Conservation (phyloP, 2,329 filamentous ascomycete species). For the Cyanodermella asteris region DNA sequence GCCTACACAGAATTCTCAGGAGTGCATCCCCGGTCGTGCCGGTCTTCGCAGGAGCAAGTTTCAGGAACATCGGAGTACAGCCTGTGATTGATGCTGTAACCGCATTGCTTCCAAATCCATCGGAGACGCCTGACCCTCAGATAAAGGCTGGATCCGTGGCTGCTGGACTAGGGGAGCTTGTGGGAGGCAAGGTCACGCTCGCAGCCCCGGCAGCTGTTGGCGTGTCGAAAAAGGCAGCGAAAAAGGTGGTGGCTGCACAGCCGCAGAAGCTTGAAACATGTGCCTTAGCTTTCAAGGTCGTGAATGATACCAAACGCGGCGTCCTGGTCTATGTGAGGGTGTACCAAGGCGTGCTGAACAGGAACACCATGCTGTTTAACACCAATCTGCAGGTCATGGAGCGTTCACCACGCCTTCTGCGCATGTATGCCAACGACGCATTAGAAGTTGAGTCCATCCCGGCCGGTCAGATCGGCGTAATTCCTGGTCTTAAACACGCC, state of each 20-base stretch:
- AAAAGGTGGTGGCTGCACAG: slow-evolving; percentile 18
- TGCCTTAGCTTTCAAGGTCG: slow-evolving; percentile 74
- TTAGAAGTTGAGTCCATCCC: slow-evolving; percentile 62
- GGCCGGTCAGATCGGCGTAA: slow-evolving; percentile 81
- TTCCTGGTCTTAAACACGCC: slow-evolving; percentile 74
- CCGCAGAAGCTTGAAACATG: slow-evolving; percentile 46
- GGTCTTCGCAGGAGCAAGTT: slow-evolving; percentile 77
- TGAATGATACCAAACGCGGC: slow-evolving; percentile 66
- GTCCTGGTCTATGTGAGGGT: slow-evolving; percentile 82
- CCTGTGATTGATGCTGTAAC: slow-evolving; percentile 73
- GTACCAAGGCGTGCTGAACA: slow-evolving; percentile 61
- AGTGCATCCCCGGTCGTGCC: slow-evolving; percentile 57
- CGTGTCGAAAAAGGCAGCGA: slow-evolving; percentile 18
- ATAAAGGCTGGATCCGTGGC: slow-evolving; percentile 41
- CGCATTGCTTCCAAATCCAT: slow-evolving; percentile 66
- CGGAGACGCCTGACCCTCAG: slow-evolving; percentile 57
- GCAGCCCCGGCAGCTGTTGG: slow-evolving; percentile 12
- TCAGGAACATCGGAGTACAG: slow-evolving; percentile 84
- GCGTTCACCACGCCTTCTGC: slow-evolving; percentile 56
- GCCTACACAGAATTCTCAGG: slow-evolving; percentile 48
- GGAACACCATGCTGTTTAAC: slow-evolving; percentile 62
- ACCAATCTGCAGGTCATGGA: slow-evolving; percentile 65
- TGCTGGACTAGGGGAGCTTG: slow-evolving; percentile 29
- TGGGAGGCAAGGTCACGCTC: slow-evolving; percentile 23
- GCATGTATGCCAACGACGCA: slow-evolving; percentile 75